phyloP scores from a whole-genome alignment of 441 rosid genomes.

The Brassica balearica region DNA sequence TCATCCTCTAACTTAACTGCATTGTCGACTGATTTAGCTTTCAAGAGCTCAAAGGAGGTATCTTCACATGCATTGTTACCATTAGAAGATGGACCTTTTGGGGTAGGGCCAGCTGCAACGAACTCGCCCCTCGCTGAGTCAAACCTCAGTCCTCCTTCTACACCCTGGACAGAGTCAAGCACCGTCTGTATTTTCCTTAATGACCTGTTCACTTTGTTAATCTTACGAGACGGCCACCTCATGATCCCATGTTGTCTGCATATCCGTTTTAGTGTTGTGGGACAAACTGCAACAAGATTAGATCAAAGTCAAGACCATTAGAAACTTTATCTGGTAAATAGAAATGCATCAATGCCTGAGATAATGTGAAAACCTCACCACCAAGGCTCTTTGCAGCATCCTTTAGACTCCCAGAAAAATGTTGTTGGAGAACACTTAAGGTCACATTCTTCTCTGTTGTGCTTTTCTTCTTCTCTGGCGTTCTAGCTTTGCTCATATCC shows the following conservation, averaged over 20 bases:
- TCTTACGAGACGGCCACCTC: not conserved
- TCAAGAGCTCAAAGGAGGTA: no score
- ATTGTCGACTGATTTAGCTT: slow-evolving; percentile 25
- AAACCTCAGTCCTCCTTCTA: slow-evolving; percentile 65
- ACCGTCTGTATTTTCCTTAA: not conserved
- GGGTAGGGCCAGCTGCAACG: slow-evolving; percentile 53
- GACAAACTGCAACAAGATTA: slow-evolving; percentile 64
- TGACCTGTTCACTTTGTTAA: not conserved
- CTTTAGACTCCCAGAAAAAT: slow-evolving; percentile 89
- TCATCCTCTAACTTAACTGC: slow-evolving; percentile 36
- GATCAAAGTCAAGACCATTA: slow-evolving; percentile 4
- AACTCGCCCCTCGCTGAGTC: slow-evolving; percentile 68
- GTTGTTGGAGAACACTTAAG: slow-evolving; percentile 80
- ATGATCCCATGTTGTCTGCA: slow-evolving; percentile 59
- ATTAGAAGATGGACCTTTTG: slow-evolving; percentile 27
- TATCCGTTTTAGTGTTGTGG: slow-evolving; percentile 90
- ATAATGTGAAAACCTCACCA: slow-evolving; percentile 53
- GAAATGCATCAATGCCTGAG: not conserved
- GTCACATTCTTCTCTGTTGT: slow-evolving; percentile 83
- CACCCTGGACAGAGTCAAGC: not conserved
- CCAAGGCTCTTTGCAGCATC: slow-evolving; percentile 95
- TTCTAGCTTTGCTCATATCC: slow-evolving; percentile 51
- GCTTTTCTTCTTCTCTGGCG: slow-evolving; percentile 60
- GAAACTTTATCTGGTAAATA: not conserved
- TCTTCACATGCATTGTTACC: slow-evolving; percentile 26